Evolutionary conservation across 306 rosid genomes (phyloP), one percentile per base, ranked within the genome.

Genomic region (Inga laurina): DNA sequence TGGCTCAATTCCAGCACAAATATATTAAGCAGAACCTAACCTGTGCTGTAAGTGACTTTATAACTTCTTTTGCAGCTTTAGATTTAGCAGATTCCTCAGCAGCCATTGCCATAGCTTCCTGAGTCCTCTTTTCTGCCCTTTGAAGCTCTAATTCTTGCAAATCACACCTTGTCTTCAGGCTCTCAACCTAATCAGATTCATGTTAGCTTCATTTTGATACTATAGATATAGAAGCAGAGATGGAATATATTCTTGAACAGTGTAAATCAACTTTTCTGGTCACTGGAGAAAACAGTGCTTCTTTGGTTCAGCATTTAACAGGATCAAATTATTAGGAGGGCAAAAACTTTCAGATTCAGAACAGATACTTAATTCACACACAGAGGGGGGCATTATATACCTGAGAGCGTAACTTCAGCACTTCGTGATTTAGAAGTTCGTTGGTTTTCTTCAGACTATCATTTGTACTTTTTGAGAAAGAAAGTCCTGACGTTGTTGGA

Each of bases 401-500:
- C 97, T 91, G 98, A 65, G 90, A 79, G 24, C 90, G 95, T 82
- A 97, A 79, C 88, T 90, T 94, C 49, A 82, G 87, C 84, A 94
- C 92, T 83, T 97, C 98, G 18, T 91, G 95, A 89, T 92, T 92
- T 82, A 97, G 75, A 83, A 91, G 91, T 57, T 97, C 99, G 75
- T 97, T 97, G 77, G 97, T 92, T 86, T 94, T 94, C 88, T 90
- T 97, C 89, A 97, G 86, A 88, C 94, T 87, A 81, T 94, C 99
- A 41, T 90, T 76, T 59, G 86, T 74, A 84, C 90, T 91, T 87
- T 90, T 92, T 18, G 99, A 94, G 87, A 97, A 92, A 70, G 98
- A 92, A 87, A 97, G 98, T 75, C 99, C 99, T 0, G 97, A 90
- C 24, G 94, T 90, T 59, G 99, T 97, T 62, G 99, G 97, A 85